Evolutionary conservation across 73 alveolate genomes (phyloP).

Genomic region (Paramecium primaurelia): DNA sequence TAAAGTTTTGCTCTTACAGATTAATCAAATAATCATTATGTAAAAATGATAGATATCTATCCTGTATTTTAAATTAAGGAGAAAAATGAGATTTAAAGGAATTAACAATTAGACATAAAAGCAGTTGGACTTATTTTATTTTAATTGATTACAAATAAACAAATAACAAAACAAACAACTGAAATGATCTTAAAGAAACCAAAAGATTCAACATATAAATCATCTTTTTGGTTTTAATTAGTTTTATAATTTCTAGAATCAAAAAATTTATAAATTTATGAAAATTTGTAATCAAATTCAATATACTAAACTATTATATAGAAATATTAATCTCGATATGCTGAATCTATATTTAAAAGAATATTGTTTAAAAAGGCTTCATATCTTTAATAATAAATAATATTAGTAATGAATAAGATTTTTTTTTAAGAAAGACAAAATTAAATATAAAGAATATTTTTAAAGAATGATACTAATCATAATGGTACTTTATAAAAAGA

Average conservation of each 20-base stretch:
- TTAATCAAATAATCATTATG: background rate
- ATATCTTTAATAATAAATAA: background rate
- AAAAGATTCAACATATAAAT: background rate
- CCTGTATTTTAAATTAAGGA: background rate
- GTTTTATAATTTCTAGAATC: background rate
- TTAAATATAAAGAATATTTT: background rate
- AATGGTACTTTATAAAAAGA: background rate
- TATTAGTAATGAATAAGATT: background rate
- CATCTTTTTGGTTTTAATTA: background rate
- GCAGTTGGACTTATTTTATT: background rate
- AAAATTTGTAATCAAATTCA: background rate
- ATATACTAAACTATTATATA: background rate
- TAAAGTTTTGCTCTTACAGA: background rate
- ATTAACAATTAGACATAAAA: background rate
- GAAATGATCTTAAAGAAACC: background rate
- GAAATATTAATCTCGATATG: background rate
- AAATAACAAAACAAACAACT: background rate
- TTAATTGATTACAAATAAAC: background rate
- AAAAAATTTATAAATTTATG: background rate
- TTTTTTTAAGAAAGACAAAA: background rate
- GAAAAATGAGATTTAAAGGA: background rate
- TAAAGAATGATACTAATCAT: background rate
- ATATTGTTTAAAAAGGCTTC: background rate
- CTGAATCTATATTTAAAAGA: background rate
- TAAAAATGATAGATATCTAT: background rate